Conservation (phyloP, 768 basidiomycete species). For the Phylloporus rhodoxanthus region DNA sequence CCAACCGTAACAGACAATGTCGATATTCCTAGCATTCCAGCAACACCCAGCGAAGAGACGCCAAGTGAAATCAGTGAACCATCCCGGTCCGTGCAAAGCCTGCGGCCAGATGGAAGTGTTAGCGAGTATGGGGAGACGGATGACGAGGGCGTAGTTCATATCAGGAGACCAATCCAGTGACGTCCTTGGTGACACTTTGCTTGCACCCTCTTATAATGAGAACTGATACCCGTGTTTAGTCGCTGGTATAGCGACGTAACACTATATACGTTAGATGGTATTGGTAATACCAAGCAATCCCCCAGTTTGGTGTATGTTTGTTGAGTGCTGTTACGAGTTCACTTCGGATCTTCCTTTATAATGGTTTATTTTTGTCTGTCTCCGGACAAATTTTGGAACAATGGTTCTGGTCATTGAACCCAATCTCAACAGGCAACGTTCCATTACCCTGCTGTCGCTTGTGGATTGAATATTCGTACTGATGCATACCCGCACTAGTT, state of each 20-base stretch:
- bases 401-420: not conserved
- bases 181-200: conserved; percentile 2
- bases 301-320: not conserved
- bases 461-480: not conserved
- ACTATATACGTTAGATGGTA: conserved; percentile 12
- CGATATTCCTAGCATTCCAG: conserved; percentile 29
- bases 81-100: conserved; percentile 28
- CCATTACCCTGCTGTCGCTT: not conserved
- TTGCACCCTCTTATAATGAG: conserved; percentile 3
- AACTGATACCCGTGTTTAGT: conserved; percentile 24
- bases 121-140: conserved; percentile 77
- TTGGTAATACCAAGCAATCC: conserved; percentile 2
- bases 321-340: not conserved
- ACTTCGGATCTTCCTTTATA: not conserved
- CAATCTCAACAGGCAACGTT: too few species aligned
- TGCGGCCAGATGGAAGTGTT: conserved; percentile 47
- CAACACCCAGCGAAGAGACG: conserved; percentile 22
- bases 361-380: not conserved
- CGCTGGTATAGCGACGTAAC: conserved; percentile 9
- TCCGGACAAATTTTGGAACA: not conserved
- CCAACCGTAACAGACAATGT: conserved; percentile 22
- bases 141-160: conserved; percentile 78
- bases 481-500: too few species aligned
- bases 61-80: conserved; percentile 24
- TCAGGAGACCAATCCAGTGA: conserved; percentile 49